Conservation (phyloP, 2,329 filamentous ascomycete species). For the Botrytis cinerea region DNA sequence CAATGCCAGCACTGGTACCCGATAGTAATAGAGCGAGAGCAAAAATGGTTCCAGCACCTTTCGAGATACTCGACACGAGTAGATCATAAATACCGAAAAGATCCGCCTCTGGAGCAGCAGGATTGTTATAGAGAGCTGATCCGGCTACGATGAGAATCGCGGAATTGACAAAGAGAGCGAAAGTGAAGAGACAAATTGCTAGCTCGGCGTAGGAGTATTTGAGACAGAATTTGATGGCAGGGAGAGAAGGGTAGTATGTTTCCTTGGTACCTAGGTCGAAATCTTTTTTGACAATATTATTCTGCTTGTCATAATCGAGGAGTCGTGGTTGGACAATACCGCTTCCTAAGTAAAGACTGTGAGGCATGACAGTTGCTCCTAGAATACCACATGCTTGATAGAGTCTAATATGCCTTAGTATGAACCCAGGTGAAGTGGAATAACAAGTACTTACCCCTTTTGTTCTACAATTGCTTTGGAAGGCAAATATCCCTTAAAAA, state of each 20-base stretch:
- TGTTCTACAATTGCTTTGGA: constrained; percentile 59
- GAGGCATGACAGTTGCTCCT: constrained; percentile 74
- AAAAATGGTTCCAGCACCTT: constrained; percentile 80
- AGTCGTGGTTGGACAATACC: constrained; percentile 69
- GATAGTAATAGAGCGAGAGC: constrained; percentile 78
- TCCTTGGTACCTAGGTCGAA: constrained; percentile 45
- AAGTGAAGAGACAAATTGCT: constrained; percentile 72
- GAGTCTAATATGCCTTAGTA: constrained; percentile 44
- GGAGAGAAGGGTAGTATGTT: constrained; percentile 69
- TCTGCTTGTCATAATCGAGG: constrained; percentile 60
- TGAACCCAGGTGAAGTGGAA: background rate
- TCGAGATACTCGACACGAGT: constrained; percentile 66
- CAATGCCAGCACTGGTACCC: constrained; percentile 78
- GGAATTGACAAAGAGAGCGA: constrained; percentile 82
- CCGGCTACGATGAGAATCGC: constrained; percentile 82
- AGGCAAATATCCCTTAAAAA: constrained; percentile 66
- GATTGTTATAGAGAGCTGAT: constrained; percentile 66
- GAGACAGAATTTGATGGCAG: constrained; percentile 72
- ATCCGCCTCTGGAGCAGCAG: constrained; percentile 64
- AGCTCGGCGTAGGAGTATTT: constrained; percentile 74
- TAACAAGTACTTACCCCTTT: constrained; percentile 47
- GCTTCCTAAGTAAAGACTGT: constrained; percentile 67
- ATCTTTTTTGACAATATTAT: constrained; percentile 49
- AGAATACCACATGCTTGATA: constrained; percentile 77
- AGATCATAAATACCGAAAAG: constrained; percentile 82